Percentiles rank a stretch among this genome's conserved stretches.
Evolutionary conservation across 1,139 yeast species (phyloP).

Genomic region (Suhomyces choctaworum): DNA sequence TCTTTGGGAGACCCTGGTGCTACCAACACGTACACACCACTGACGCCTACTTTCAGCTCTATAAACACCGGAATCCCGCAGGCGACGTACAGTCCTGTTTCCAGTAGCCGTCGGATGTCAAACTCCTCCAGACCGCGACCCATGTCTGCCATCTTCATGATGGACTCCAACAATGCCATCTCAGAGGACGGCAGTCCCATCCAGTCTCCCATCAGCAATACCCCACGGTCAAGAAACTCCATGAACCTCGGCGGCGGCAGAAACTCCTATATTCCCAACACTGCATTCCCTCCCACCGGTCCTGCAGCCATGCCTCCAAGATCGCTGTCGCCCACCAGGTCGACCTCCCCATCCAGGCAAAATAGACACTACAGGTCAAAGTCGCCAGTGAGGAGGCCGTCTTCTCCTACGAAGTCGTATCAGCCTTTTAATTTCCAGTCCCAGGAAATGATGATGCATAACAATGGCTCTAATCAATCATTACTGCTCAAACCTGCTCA

Average conservation of each 20-base stretch:
- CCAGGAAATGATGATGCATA: constrained; percentile 35
- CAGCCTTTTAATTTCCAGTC: constrained; percentile 57
- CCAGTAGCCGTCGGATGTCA: constrained; percentile 14
- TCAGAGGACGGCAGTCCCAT: constrained; percentile 32
- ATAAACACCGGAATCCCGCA: background rate
- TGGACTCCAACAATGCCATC: constrained; percentile 31
- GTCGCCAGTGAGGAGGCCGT: constrained; percentile 40
- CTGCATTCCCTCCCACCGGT: constrained; percentile 20
- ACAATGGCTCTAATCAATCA: constrained; percentile 29
- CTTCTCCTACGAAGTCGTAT: constrained; percentile 41
- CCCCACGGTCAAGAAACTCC: constrained; percentile 27
- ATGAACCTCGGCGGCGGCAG: constrained; percentile 15
- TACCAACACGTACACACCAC: constrained; percentile 6
- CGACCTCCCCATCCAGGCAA: constrained; percentile 34
- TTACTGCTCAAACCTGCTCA: constrained; percentile 58
- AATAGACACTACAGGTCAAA: constrained; percentile 36
- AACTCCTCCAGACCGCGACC: constrained; percentile 32
- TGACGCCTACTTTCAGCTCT: constrained; percentile 11
- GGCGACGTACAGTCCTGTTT: constrained; percentile 5
- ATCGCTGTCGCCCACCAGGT: constrained; percentile 32
- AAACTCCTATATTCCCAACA: constrained; percentile 10
- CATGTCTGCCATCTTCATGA: constrained; percentile 36
- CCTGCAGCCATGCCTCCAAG: constrained; percentile 14
- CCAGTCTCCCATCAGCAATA: constrained; percentile 21
- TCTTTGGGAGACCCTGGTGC: constrained; percentile 24